Evolutionary conservation across 2,329 filamentous ascomycete species (phyloP).

Genomic region (Ascochyta fabae): DNA sequence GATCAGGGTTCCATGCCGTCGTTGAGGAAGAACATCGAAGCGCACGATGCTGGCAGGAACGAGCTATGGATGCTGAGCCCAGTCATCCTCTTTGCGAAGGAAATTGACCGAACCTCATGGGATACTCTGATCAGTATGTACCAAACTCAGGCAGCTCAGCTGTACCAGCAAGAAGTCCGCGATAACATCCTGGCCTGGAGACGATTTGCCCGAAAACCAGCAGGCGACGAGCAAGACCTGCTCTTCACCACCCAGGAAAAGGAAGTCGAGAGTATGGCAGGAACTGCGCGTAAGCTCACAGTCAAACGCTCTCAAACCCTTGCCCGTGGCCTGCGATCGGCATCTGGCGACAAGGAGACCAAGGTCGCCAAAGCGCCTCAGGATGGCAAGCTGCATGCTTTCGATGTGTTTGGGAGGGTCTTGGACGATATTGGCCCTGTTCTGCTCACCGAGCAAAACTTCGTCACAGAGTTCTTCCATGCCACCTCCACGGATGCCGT

Average conservation of each 20-base stretch:
- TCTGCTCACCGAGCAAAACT: slow-evolving; percentile 94
- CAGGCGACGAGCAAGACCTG: slow-evolving; percentile 78
- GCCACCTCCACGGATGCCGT: slow-evolving; percentile 80
- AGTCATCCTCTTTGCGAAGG: slow-evolving; percentile 84
- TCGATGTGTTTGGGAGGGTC: slow-evolving; percentile 80
- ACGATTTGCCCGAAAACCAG: slow-evolving; percentile 74
- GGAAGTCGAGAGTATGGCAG: slow-evolving; percentile 72
- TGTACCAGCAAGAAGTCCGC: slow-evolving; percentile 84
- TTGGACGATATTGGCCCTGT: slow-evolving; percentile 83
- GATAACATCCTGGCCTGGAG: slow-evolving; percentile 82
- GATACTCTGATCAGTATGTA: slow-evolving; percentile 79
- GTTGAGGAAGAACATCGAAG: slow-evolving; percentile 69
- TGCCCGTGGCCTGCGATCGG: slow-evolving; percentile 73
- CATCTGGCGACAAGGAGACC: slow-evolving; percentile 66
- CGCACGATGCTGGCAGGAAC: slow-evolving; percentile 74
- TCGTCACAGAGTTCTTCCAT: slow-evolving; percentile 96
- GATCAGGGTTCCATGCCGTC: slow-evolving; percentile 57
- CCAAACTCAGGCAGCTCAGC: slow-evolving; percentile 73
- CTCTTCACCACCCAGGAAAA: slow-evolving; percentile 93
- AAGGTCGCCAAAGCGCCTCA: slow-evolving; percentile 62
- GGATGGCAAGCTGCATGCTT: slow-evolving; percentile 73
- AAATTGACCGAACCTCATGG: slow-evolving; percentile 84
- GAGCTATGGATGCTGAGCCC: slow-evolving; percentile 88
- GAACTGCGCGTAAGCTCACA: slow-evolving; percentile 84
- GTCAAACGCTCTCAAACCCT: slow-evolving; percentile 92